Percentiles rank a stretch among this genome's conserved stretches.
These are phyloP conservation scores for Phytophthora multivora DNA, from an alignment of 352 stramenopile genomes.

Conservation along the genomic window DNA sequence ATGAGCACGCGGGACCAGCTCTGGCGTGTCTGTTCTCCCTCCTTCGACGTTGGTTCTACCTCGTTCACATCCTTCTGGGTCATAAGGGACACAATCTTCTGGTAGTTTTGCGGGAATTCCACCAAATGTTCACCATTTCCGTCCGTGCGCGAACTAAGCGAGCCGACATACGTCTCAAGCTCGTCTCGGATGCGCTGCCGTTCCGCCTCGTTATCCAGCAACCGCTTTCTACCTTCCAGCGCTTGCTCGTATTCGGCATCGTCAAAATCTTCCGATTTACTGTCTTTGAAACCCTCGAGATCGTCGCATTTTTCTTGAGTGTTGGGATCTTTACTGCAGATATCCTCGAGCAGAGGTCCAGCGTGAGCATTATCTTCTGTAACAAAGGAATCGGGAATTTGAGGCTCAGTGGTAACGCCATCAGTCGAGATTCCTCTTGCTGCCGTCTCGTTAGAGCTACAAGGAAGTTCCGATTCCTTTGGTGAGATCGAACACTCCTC, in stretches of 20 bases:
- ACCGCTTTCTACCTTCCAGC: constrained; percentile 9
- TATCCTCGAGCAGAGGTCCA: constrained; percentile 4
- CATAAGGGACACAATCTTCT: constrained; percentile 71
- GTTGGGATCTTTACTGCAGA: not conserved
- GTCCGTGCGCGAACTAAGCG: constrained; percentile 41
- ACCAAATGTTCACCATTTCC: constrained; percentile 56
- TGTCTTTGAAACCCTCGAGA: not conserved
- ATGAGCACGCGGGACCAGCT: constrained; percentile 71
- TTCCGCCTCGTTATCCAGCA: constrained; percentile 39
- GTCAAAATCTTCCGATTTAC: not conserved
- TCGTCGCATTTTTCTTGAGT: constrained; percentile 4
- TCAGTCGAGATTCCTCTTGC: no score
- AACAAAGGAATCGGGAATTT: no score
- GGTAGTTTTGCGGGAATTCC: constrained; percentile 66
- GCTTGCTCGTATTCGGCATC: constrained; percentile 33
- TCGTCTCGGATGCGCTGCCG: constrained; percentile 48
- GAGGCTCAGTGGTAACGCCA: no score
- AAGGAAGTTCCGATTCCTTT: not conserved
- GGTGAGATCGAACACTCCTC: not conserved
- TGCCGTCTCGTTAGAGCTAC: no score
- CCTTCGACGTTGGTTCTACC: constrained; percentile 9
- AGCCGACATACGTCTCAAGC: constrained; percentile 51
- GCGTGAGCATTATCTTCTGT: no score
- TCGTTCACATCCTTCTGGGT: constrained; percentile 53
- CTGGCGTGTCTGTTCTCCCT: constrained; percentile 19